Evolutionary conservation across 129 eudicot species (phyloP).

Genomic region (Flaveria trinervia): DNA sequence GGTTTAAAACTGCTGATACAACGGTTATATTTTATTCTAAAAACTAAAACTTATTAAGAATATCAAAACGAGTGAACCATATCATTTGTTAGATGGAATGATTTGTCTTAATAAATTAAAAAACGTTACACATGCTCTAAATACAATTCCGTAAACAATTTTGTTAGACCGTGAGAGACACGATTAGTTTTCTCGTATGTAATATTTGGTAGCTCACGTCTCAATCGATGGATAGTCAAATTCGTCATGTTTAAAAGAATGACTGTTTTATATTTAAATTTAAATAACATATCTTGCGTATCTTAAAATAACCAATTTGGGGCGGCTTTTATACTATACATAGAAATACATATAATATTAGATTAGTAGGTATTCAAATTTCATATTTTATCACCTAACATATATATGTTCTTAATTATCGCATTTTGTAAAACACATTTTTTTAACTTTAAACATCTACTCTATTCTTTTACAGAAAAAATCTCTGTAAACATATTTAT

Average conservation of each 20-base stretch:
- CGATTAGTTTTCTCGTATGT: background rate
- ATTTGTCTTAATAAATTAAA: too few species aligned
- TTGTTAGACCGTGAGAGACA: background rate
- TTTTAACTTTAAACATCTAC: too few species aligned
- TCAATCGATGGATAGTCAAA: conserved; percentile 1
- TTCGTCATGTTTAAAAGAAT: background rate
- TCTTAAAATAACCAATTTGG: background rate
- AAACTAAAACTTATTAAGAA: too few species aligned
- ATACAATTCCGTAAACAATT: background rate
- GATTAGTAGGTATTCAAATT: background rate
- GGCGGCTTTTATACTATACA: background rate
- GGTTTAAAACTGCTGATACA: background rate
- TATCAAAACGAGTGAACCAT: too few species aligned
- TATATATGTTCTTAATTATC: background rate
- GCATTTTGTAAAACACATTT: background rate
- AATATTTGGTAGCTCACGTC: background rate
- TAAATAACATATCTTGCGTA: background rate
- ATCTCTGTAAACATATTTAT: too few species aligned
- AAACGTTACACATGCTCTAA: too few species aligned
- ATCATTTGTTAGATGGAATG: too few species aligned
- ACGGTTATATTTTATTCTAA: too few species aligned
- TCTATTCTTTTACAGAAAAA: too few species aligned
- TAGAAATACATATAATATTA: background rate
- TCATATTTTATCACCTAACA: background rate
- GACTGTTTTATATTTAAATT: background rate